A percentile compares a stretch with the other conserved stretches of the same genome.
Conservation (phyloP, 2,329 filamentous ascomycete genomes). For the Hymenoscyphus infarciens region DNA sequence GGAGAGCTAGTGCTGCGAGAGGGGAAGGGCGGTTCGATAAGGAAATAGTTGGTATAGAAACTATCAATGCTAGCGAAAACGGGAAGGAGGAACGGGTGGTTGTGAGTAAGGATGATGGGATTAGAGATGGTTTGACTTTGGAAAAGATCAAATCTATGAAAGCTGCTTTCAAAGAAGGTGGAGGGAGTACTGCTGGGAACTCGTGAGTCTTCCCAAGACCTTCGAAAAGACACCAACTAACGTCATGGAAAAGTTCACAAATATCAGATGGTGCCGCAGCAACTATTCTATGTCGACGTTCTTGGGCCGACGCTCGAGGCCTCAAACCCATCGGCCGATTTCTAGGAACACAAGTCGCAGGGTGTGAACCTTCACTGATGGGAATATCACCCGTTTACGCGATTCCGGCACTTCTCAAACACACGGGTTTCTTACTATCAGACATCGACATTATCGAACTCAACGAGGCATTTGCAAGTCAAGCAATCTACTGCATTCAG, state of each 20-base stretch:
- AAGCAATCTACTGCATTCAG: constrained; percentile 41
- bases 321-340: constrained; percentile 62
- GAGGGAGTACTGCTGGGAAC: constrained; percentile 62
- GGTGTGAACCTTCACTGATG: constrained; percentile 66
- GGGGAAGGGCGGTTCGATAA: constrained; percentile 55
- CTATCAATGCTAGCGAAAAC: constrained; percentile 39
- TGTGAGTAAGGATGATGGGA: constrained; percentile 58
- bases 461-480: constrained; percentile 48
- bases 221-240: neutral
- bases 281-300: constrained; percentile 60
- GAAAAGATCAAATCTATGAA: constrained; percentile 61
- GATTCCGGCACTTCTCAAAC: constrained; percentile 59
- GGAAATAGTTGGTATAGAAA: constrained; percentile 61
- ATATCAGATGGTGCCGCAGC: constrained; percentile 64
- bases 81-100: constrained; percentile 44
- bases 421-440: constrained; percentile 51
- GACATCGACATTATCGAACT: constrained; percentile 66
- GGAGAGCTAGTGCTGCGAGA: constrained; percentile 57
- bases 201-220: constrained; percentile 19
- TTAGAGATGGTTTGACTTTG: constrained; percentile 53
- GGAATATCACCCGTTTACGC: constrained; percentile 62
- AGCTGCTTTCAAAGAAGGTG: constrained; percentile 58
- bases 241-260: constrained; percentile 41
- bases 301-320: constrained; percentile 56
- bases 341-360: constrained; percentile 59